These are phyloP conservation scores for Colletotrichum paranaense DNA, from an alignment of 2,329 filamentous ascomycete species.

Conservation along the genomic window DNA sequence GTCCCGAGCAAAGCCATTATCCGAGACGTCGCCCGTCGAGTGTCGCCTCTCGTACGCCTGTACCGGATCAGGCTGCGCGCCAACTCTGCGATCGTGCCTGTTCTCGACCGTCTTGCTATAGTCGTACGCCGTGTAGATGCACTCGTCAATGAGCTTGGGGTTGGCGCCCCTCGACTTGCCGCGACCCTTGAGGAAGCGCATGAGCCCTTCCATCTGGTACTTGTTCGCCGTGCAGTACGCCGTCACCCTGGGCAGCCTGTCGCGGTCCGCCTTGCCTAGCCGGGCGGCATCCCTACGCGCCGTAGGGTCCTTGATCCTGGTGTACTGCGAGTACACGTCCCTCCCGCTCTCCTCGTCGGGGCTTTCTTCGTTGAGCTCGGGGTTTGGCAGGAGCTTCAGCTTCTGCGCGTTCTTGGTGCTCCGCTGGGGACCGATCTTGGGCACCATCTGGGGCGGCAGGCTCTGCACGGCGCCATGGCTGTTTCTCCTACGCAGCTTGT, in stretches of 20 bases:
- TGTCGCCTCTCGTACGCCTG: conserved; percentile 74
- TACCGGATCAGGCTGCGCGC: conserved; percentile 48
- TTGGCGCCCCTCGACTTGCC: conserved; percentile 81
- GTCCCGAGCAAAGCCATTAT: conserved; percentile 64
- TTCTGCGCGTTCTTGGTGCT: conserved; percentile 97
- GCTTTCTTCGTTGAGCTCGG: conserved; percentile 81
- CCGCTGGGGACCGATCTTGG: conserved; percentile 92
- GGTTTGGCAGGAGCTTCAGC: conserved; percentile 94
- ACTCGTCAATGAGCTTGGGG: conserved; percentile 96
- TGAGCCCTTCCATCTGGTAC: conserved; percentile 89
- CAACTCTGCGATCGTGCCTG: conserved; percentile 42
- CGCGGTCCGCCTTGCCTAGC: conserved; percentile 91
- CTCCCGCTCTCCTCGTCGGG: conserved; percentile 89
- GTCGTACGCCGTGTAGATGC: conserved; percentile 94
- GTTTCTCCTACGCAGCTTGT: conserved; percentile 86
- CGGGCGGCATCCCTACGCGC: conserved; percentile 91
- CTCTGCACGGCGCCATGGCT: conserved; percentile 72
- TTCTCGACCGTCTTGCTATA: conserved; percentile 68
- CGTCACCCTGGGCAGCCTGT: conserved; percentile 88
- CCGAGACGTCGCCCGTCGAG: conserved; percentile 78
- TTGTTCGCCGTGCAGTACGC: conserved; percentile 96
- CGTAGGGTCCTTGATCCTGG: conserved; percentile 95
- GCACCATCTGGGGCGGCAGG: conserved; percentile 48
- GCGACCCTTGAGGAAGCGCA: conserved; percentile 90
- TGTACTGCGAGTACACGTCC: conserved; percentile 98